Evolutionary conservation across 2,329 filamentous ascomycete species (phyloP), one percentile per base, ranked within the genome.

Genomic region (Magnaporthiopsis poae): DNA sequence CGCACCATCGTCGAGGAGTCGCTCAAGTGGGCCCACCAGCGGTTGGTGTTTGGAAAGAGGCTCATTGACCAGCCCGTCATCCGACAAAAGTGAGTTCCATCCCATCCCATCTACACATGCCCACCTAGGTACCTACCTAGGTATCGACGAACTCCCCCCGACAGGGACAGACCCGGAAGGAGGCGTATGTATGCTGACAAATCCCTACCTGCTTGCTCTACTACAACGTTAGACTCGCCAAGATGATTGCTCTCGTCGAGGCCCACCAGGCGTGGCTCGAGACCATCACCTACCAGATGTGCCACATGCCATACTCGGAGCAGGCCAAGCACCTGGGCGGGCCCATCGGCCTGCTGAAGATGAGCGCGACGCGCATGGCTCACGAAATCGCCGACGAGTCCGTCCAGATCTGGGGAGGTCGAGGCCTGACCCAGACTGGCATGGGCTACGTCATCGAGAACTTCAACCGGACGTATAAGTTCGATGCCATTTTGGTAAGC

Each of bases 261-360:
- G 83, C 90, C n/a, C 89, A 90, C 77, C 91, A 96, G 76, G 85
- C 91, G 27, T 96, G 90, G 90, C 84, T 95, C 63, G 91, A 96
- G 76, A 86, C 85, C 60, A 88, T 95, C 73, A 92, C 91, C 27
- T 91, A 92, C 80, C 91, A 96, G 75, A 96, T 96, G 91, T 89
- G 85, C 80, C 82, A 91, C 75, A 91, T 96, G 90, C 84, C 85
- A 46, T 95, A 96, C 77, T 82, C 84, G 66, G 79, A 94, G 74
- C 91, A 96, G 76, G 82, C 89, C 31, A 86, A 86, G 73, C 83
- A 89, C 71, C 84, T 96, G 1, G 90, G 89, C 65, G 92, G 92
- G 0, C 91, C 91, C 35, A 92, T 96, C 69, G 91, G 88, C 11
- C 82, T 96, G 29, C 84, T 96, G 67, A 96, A 96, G 80, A 90